Evolutionary conservation across 176 grass and related monocot genomes (phyloP).

Genomic region (Carex littledalei): DNA sequence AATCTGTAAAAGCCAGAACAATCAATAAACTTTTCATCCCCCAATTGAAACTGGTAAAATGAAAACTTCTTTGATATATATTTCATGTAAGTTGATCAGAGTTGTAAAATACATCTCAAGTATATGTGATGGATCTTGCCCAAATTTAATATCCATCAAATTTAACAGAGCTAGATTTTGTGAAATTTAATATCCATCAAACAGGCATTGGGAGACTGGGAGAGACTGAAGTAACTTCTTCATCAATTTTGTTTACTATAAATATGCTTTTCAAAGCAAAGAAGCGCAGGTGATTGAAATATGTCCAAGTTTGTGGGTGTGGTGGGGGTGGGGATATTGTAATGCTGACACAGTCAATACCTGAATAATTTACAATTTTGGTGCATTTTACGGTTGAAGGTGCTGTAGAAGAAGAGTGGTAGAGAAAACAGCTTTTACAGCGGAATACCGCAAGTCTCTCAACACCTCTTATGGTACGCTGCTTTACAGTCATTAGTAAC

Average conservation of each 20-base stretch:
- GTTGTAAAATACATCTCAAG: background rate
- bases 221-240: background rate
- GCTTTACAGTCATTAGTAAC: slow-evolving; percentile 4
- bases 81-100: background rate
- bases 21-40: background rate
- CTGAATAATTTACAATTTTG: background rate
- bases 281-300: background rate
- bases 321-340: background rate
- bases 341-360: background rate
- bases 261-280: background rate
- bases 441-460: slow-evolving; percentile 16
- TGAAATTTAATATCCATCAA: slow-evolving; percentile 5
- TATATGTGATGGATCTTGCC: background rate
- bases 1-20: background rate
- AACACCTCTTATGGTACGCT: slow-evolving; percentile 9
- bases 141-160: background rate
- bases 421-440: background rate
- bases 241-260: background rate
- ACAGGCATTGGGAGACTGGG: background rate
- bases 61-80: background rate
- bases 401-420: background rate
- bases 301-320: background rate
- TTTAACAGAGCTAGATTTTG: background rate
- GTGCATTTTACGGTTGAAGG: background rate
- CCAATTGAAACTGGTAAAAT: background rate